Evolutionary conservation across 2,329 filamentous ascomycete genomes (phyloP).

Genomic region (Talaromyces sp.): DNA sequence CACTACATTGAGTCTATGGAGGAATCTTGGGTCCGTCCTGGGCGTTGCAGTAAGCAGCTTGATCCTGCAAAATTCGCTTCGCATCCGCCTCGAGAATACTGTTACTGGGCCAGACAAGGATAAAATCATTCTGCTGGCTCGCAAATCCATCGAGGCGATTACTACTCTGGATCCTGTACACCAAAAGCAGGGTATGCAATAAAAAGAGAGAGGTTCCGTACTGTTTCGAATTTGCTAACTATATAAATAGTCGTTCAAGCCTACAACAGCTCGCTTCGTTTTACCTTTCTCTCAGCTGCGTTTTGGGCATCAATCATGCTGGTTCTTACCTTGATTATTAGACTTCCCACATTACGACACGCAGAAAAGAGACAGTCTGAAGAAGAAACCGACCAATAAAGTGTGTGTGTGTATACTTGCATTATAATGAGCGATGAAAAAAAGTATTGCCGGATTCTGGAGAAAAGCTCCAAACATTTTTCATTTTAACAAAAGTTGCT

Average conservation of each 20-base stretch:
- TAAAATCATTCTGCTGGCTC: slow-evolving; percentile 46
- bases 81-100: slow-evolving; percentile 53
- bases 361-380: slow-evolving; percentile 5
- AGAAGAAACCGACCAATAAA: slow-evolving; percentile 1
- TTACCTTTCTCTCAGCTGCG: slow-evolving; percentile 36
- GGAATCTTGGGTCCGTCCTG: slow-evolving; percentile 66
- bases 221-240: not conserved
- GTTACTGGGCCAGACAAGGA: slow-evolving; percentile 58
- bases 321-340: slow-evolving; percentile 26
- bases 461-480: not conserved
- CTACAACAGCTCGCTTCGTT: slow-evolving; percentile 32
- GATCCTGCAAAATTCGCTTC: slow-evolving; percentile 67
- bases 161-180: slow-evolving; percentile 41
- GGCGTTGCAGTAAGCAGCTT: slow-evolving; percentile 69
- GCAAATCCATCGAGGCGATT: slow-evolving; percentile 48
- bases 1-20: slow-evolving; percentile 66
- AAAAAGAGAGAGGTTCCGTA: not conserved
- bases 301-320: slow-evolving; percentile 32
- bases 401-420: not conserved
- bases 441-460: not conserved
- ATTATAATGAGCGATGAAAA: not conserved
- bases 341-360: slow-evolving; percentile 26
- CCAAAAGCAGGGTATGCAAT: slow-evolving; percentile 41
- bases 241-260: slow-evolving; percentile 28
- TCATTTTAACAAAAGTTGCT: not conserved